Conservation (phyloP, 257 asterid species). For the Scutellaria galericulata region DNA sequence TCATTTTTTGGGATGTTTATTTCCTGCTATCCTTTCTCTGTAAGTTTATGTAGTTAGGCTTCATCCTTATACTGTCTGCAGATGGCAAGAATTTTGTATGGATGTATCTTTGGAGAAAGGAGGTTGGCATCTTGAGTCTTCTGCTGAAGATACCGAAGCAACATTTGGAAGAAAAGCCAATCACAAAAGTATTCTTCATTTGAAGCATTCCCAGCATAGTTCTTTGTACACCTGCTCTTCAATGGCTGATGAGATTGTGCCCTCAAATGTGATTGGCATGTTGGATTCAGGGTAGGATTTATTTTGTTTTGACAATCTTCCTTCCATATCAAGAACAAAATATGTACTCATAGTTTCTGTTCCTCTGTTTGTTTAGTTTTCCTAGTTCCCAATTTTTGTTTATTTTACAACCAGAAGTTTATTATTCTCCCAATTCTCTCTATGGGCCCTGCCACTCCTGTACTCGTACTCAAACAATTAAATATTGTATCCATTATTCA, state of each 20-base stretch:
- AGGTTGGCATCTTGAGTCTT: conserved; percentile 66
- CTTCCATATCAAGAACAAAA: conserved; percentile 4
- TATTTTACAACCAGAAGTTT: too few relatives aligned
- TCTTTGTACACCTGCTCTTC: conserved; percentile 38
- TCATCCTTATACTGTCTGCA: conserved; percentile 44
- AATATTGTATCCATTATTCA: too few relatives aligned
- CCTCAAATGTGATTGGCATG: conserved; percentile 40
- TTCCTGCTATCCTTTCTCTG: background rate
- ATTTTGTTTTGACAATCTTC: background rate
- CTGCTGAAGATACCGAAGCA: conserved; percentile 36
- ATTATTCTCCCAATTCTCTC: too few relatives aligned
- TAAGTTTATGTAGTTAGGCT: background rate
- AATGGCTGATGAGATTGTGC: conserved; percentile 33
- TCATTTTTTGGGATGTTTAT: background rate
- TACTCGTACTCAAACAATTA: too few relatives aligned
- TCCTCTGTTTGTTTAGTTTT: too few relatives aligned
- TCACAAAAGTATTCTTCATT: conserved; percentile 30
- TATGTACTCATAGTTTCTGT: background rate
- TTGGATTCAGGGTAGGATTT: conserved; percentile 47
- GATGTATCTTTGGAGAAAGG: conserved; percentile 82
- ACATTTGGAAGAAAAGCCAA: conserved; percentile 35
- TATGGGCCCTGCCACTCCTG: too few relatives aligned
- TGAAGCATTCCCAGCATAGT: conserved; percentile 36
- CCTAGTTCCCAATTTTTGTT: too few relatives aligned
- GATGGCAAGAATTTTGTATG: conserved; percentile 84